Evolutionary conservation across 192 early-diverging fungal genomes (phyloP), one percentile per base, ranked within the genome.

Genomic region (Jimgerdemannia flammicorona): DNA sequence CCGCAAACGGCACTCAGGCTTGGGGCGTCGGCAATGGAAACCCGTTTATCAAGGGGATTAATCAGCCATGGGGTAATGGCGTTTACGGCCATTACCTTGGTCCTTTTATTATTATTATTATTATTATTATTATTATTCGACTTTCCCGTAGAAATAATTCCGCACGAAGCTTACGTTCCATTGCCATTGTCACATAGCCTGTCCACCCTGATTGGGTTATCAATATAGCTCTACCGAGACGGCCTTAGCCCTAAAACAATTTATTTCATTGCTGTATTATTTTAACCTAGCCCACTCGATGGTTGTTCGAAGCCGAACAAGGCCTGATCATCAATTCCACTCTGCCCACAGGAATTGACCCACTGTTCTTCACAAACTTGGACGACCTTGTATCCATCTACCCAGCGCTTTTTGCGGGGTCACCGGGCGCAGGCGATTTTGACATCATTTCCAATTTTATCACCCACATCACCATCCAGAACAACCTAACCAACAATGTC

Each of bases 31-130:
- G 49, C 49, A 59, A 59, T 59, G 49, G 49, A 10, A 59, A 59
- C 49, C 29, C 49, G 14, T 59, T 59, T 14, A 40, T 68, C 19
- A 68, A 68, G 67, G 67, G 67, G 29, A 41, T 68, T 1, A 68
- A 68, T 68, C 67, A 68, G 40, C 67, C 67, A 14, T 68, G 67
- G 67, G 49, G 67, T 68, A 18, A 18, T 41, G 67, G 67, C 9
- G 40, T 40, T 18, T 68, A 68, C 67, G 67, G 67, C 18, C 67
- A 68, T 41, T 68, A 68, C 19, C 67, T 10, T 4, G 18, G 6
- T 6, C 9, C 67, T 40, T 6, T 59, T 59, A 1, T 14, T 59
- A 10, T 6, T 14, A 1, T 10, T 59, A 14, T 11, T 54, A 54
- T 7, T 54, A 54, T 54, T 54, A 4, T 54, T 11, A 11, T 11